Base-by-base conservation (phyloP, 169 alveolate species). In the Eimeria tenella region DNA sequence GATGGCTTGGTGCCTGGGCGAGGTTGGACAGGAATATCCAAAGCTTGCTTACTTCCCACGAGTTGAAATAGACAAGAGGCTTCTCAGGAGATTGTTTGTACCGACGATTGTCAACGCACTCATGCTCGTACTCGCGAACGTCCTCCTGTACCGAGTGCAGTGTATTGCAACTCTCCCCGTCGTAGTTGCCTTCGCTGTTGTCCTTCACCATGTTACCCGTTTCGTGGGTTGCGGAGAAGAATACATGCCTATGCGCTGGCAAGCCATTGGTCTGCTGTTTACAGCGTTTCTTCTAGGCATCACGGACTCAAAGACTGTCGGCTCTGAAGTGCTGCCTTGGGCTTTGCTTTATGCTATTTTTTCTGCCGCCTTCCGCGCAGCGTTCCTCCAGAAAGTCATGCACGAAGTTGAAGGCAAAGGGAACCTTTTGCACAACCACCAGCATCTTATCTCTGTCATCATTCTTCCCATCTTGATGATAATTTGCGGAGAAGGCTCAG, bases 181-280 rank as follows among this genome's bases (percentile, higher is more conserved):
- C 70, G 96, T 98, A 17, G 99, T 98, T 56, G 96, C 99, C 71
- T 98, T 98, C 82, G 98, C 99, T 4, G 99, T 98, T n/a, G 98
- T 98, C 25, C 97, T 98, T 75, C 99, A 98, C 91, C 99, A 98
- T 93, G 98, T 98, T 52, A 97, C 98, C 83, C 97, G 99, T 74
- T 98, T 98, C 90, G 95, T 98, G 93, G 99, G 98, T 56, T 98
- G 99, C 83, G 99, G 99, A 55, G 98, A 98, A 93, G 98, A 97
- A 77, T 98, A 98, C 96, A 96, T 98, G 98, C 98, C 98, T 5
- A 94, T 98, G 96, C 95, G 99, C 50, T 97, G 99, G 98, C 97
- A 97, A 90, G 97, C 99, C 50, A 96, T 98, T 49, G 97, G 97
- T 1, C 90, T 97, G 92, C 95, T 98, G 90, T 94, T 98, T 71